Percentiles rank a stretch among this genome's conserved stretches.
These are phyloP conservation scores for Gossypium herbaceum DNA, from an alignment of 345 rosid genomes.

Conservation along the genomic window DNA sequence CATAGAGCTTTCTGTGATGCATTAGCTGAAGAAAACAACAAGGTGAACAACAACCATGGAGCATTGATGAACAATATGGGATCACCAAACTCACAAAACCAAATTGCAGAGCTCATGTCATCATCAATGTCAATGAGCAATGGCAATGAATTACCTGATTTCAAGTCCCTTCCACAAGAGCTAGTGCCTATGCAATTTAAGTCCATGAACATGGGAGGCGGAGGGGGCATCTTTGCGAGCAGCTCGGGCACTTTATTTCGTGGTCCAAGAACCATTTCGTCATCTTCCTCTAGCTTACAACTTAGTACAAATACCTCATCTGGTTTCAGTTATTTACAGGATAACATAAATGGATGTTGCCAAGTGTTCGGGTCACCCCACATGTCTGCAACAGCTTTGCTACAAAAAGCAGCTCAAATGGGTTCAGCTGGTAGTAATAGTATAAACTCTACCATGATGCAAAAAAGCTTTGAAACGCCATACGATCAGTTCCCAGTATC, in stretches of 20 bases:
- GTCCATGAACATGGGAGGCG: constrained; percentile 40
- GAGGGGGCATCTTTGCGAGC: constrained; percentile 51
- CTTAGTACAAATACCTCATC: constrained; percentile 48
- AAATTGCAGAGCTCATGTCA: constrained; percentile 40
- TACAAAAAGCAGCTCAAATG: constrained; percentile 70
- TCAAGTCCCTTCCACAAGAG: constrained; percentile 46
- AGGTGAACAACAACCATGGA: constrained; percentile 48
- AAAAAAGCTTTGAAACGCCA: constrained; percentile 42
- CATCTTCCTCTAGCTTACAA: constrained; percentile 48
- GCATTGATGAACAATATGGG: constrained; percentile 24
- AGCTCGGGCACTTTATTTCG: constrained; percentile 46
- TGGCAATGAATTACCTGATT: constrained; percentile 31
- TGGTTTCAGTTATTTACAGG: constrained; percentile 43
- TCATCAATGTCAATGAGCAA: constrained; percentile 30
- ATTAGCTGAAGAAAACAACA: constrained; percentile 66
- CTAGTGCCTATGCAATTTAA: constrained; percentile 48
- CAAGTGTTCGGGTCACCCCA: constrained; percentile 35
- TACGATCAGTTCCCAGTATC: constrained; percentile 28
- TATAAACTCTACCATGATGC: constrained; percentile 69
- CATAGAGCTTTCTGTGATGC: constrained; percentile 79
- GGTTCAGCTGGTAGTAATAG: constrained; percentile 61
- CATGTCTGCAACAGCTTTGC: constrained; percentile 66
- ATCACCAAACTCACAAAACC: constrained; percentile 31
- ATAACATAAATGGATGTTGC: constrained; percentile 27
- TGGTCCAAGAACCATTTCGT: constrained; percentile 36